Conservation (phyloP, 768 basidiomycete genomes). For the Suillus occidentalis region DNA sequence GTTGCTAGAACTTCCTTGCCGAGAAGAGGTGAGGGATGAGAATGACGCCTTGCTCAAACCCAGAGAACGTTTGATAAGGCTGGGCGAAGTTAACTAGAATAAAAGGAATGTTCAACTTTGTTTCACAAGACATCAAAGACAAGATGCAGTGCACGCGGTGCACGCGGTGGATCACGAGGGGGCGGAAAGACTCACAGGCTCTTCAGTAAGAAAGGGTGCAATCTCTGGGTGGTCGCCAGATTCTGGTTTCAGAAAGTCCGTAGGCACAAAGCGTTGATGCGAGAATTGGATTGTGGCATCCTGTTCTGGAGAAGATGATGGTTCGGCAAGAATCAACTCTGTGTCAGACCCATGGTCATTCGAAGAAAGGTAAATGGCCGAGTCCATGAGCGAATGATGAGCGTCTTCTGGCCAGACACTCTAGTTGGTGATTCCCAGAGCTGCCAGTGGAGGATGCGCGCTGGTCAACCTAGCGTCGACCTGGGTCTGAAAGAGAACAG, state of each 20-base stretch:
- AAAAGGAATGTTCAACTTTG: constrained; percentile 5
- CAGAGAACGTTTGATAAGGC: constrained; percentile 19
- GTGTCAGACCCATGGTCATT: not conserved
- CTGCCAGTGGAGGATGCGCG: too few species aligned
- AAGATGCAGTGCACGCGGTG: not conserved
- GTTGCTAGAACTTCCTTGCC: constrained; percentile 32
- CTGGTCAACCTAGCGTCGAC: not conserved
- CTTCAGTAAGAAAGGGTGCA: constrained; percentile 10
- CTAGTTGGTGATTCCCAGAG: not conserved
- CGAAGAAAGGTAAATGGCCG: not conserved
- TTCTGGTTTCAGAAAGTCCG: not conserved
- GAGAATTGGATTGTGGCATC: constrained; percentile 4
- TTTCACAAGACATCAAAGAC: not conserved
- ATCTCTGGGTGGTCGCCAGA: constrained; percentile 5
- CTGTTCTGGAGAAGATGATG: constrained; percentile 2
- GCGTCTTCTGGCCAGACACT: not conserved
- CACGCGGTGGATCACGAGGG: constrained; percentile 3
- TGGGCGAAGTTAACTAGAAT: constrained; percentile 10
- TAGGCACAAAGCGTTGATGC: not conserved
- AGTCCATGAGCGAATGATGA: not conserved
- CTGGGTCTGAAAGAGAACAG: not conserved
- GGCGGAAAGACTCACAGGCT: constrained; percentile 7
- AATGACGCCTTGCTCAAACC: constrained; percentile 33
- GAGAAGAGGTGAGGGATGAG: constrained; percentile 37
- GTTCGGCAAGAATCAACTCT: not conserved